phyloP scores from a whole-genome alignment of 1,139 yeast species.

The Entelexis sorbosivorans region DNA sequence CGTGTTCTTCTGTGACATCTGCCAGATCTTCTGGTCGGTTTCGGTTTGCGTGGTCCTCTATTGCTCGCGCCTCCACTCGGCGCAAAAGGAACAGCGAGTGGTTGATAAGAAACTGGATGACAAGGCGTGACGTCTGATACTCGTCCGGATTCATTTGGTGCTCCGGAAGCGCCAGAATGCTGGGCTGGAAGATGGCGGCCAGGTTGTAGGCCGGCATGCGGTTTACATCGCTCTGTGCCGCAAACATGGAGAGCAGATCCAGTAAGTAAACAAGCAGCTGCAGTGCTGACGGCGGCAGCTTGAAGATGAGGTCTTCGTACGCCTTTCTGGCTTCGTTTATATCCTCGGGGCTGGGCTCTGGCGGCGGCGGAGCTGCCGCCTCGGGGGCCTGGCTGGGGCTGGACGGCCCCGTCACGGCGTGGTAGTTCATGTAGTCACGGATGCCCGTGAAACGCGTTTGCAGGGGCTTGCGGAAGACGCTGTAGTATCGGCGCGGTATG shows the following conservation, averaged over 20 bases:
- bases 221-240: slow-evolving; percentile 63
- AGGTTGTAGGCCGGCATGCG: slow-evolving; percentile 87
- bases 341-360: slow-evolving; percentile 31
- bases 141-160: slow-evolving; percentile 90
- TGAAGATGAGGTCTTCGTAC: slow-evolving; percentile 56
- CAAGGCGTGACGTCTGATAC: slow-evolving; percentile 76
- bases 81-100: slow-evolving; percentile 72
- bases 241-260: slow-evolving; percentile 78
- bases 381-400: background rate
- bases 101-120: slow-evolving; percentile 79
- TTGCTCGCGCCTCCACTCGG: slow-evolving; percentile 32
- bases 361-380: background rate
- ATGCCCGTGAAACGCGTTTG: slow-evolving; percentile 45
- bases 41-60: slow-evolving; percentile 25
- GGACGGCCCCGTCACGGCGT: slow-evolving; percentile 22
- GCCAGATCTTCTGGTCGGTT: background rate
- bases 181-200: slow-evolving; percentile 95
- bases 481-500: slow-evolving; percentile 68
- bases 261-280: slow-evolving; percentile 80
- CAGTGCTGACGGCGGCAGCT: slow-evolving; percentile 57
- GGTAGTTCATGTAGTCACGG: slow-evolving; percentile 49
- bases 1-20: background rate
- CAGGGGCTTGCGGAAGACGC: slow-evolving; percentile 69
- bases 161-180: slow-evolving; percentile 78
- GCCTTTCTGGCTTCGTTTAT: slow-evolving; percentile 59